Percentiles rank a stretch among this genome's conserved stretches.
These are phyloP conservation scores for Xylaria sp. DNA, from an alignment of 2,329 filamentous ascomycete genomes.

Conservation along the genomic window DNA sequence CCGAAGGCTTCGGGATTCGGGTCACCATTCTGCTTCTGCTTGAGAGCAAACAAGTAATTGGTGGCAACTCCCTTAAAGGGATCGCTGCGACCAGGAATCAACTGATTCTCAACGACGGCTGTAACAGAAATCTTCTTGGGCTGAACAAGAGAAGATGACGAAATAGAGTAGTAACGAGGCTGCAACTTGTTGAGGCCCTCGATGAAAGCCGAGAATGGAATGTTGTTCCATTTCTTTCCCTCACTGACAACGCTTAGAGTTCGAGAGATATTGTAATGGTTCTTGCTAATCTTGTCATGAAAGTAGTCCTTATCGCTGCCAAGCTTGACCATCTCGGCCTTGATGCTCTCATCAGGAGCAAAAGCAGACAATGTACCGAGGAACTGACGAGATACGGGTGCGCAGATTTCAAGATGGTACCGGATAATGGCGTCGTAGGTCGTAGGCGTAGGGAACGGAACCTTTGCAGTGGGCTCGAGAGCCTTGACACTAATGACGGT, in stretches of 20 bases:
- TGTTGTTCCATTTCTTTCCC: slow-evolving; percentile 79
- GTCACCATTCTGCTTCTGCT: slow-evolving; percentile 96
- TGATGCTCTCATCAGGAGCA: slow-evolving; percentile 83
- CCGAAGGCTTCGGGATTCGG: slow-evolving; percentile 84
- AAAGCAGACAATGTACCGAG: slow-evolving; percentile 88
- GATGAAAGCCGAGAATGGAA: slow-evolving; percentile 95
- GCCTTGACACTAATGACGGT: slow-evolving; percentile 89
- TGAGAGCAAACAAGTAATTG: slow-evolving; percentile 94
- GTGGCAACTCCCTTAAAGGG: slow-evolving; percentile 93
- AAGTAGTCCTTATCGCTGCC: slow-evolving; percentile 97
- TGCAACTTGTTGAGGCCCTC: slow-evolving; percentile 95
- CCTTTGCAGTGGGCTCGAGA: slow-evolving; percentile 93
- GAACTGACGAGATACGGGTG: slow-evolving; percentile 96
- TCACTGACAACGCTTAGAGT: slow-evolving; percentile 79
- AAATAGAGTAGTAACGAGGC: slow-evolving; percentile 99
- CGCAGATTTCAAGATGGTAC: slow-evolving; percentile 97
- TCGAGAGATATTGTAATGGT: slow-evolving; percentile 90
- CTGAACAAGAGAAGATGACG: slow-evolving; percentile 93
- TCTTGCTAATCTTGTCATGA: slow-evolving; percentile 81
- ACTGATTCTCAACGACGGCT: slow-evolving; percentile 88
- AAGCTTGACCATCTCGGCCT: slow-evolving; percentile 88
- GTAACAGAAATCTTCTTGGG: slow-evolving; percentile 96
- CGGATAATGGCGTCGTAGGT: slow-evolving; percentile 94
- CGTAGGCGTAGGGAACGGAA: slow-evolving; percentile 96
- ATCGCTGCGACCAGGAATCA: slow-evolving; percentile 79